Evolutionary conservation across 2,329 filamentous ascomycete genomes (phyloP), one percentile per base, ranked within the genome.

Genomic region (Metarhizium sp.): DNA sequence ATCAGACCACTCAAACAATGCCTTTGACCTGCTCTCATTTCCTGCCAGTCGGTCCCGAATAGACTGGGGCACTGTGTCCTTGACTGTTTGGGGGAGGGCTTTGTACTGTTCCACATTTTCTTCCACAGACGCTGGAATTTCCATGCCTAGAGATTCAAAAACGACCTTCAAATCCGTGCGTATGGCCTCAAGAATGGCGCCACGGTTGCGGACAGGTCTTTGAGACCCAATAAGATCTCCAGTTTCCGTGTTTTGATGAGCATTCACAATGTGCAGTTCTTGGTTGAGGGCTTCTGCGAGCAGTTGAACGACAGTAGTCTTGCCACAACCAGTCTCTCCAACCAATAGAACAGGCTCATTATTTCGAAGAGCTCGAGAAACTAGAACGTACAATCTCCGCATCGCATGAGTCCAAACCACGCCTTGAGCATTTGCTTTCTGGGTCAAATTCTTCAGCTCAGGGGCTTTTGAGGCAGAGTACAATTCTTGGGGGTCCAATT

Each of bases 171-270:
- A 70, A 63, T 88, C 84, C n/a, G 77, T 69, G 36, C 77, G 74
- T 34, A 97, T 73, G 1, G 81, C 70, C 32, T 87, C 82, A 40
- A 88, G 74, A 38, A 95, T 82, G 1, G 82, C 82, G 14, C 85
- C 82, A 46, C 92, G 83, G 67, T 97, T 97, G 59, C 95, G 82
- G 25, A 97, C 82, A 3, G 94, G 94, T 57, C 94, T 78, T 69
- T 99, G 94, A 3, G 94, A 94, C 60, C 94, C 94, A 61, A 99
- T 97, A 11, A 99, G 78, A 69, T 99, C 94, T 16, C 94, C 92
- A 0, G 95, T 97, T 69, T 99, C 95, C 0, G 94, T 92, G 61
- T 99, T 99, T 62, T 97, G 92, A 70, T 99, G 95, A 2, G 95
- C 94, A 67, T 99, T 99, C 65, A 99, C 87, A 62, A 92, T 94